A percentile compares a stretch with the other conserved stretches of the same genome.
These are phyloP conservation scores for Trichocomaceae sp. DNA, from an alignment of 2,329 filamentous ascomycete species.

Conservation along the genomic window DNA sequence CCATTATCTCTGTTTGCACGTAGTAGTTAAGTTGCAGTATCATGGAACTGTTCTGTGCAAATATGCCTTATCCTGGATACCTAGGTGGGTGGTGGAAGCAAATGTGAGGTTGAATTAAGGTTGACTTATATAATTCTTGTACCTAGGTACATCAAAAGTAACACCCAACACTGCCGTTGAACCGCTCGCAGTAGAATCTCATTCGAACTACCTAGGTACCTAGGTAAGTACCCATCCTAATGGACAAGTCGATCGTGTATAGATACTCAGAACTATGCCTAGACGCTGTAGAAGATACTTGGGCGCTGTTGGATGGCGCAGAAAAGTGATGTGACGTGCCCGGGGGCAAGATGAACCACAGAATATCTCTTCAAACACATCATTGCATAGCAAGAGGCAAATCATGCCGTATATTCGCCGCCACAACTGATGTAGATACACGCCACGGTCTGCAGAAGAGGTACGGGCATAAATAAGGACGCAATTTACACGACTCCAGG, in stretches of 20 bases:
- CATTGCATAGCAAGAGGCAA: not conserved
- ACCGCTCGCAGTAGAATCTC: not conserved
- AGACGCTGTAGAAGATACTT: not conserved
- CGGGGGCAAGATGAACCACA: not conserved
- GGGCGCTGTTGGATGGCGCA: not conserved
- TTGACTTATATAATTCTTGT: not conserved
- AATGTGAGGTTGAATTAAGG: not conserved
- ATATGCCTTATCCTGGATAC: no score
- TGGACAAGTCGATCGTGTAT: not conserved
- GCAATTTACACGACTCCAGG: not conserved
- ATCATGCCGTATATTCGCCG: not conserved
- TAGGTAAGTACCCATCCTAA: no score
- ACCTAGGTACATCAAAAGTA: not conserved
- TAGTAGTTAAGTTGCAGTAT: no score
- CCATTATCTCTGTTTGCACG: no score
- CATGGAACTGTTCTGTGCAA: not conserved
- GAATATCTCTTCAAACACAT: not conserved
- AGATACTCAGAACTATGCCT: not conserved
- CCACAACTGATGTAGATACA: not conserved
- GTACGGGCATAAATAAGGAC: slow-evolving; percentile 6
- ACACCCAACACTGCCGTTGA: not conserved
- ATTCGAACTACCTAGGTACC: no score
- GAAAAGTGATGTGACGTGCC: not conserved
- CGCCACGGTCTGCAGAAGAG: not conserved
- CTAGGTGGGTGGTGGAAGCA: no score